Evolutionary conservation across 1,139 yeast genomes (phyloP), one percentile per base, ranked within the genome.

Genomic region (Candida tetrigidarum): DNA sequence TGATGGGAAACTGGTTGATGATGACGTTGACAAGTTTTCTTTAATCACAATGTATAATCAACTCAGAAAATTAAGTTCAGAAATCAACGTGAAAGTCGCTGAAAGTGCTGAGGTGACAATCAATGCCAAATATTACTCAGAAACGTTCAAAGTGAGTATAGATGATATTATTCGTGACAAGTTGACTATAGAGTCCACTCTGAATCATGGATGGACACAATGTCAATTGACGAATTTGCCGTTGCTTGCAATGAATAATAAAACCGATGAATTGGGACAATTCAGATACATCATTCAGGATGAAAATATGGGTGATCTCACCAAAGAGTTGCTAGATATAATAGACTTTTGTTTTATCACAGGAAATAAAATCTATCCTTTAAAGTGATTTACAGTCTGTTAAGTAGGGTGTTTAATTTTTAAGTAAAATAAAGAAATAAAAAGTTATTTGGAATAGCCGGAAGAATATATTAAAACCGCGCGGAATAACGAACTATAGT

Each of bases 141-240:
- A 70, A 45, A 51, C 57, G 20, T 69, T 70, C 46, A 44, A 44
- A 27, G 57, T 60, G 5, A 42, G 54, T 7, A 39, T 51, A 30
- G 48, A 29, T 50, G 58, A 46, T 16, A 40, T 40, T 2, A 50
- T 51, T 9, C 56, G 50, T 19, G 54, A 54, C 7, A 41, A 50
- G 2, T 28, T 22, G 6, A 50, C 60, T 18, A 55, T 59, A 1
- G 52, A 46, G 12, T 73, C 78, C 0, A 55, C 60, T 2, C 56
- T 70, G 1, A 54, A 59, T 7, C 78, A 74, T 48, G 56, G 57
- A 19, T 74, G 78, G 78, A 55, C 67, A 0, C 59, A 65, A 36
- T 74, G 80, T 47, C 59, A 60, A 16, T 51, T 71, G 42, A 70
- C 76, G 0, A 53, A 61, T 26, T 47, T 73, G 8, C 80, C 80